phyloP scores from a whole-genome alignment of 1,284 basidiomycete genomes.

The Austroboletus novae-zelandiae region DNA sequence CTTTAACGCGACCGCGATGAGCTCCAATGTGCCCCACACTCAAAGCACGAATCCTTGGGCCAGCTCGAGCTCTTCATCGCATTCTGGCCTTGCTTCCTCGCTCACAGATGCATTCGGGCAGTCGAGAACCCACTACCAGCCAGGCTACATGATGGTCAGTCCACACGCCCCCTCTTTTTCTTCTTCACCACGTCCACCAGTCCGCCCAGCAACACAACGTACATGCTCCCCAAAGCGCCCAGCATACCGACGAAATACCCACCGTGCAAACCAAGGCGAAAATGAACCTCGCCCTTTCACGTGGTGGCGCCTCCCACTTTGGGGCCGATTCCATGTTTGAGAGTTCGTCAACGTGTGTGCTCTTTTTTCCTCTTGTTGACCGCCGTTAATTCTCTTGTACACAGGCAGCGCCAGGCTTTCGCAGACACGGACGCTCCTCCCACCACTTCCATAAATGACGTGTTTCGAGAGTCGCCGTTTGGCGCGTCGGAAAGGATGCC shows the following conservation, averaged over 20 bases:
- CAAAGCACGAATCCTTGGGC: constrained; percentile 28
- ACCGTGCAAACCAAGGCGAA: constrained; percentile 75
- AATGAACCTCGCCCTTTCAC: constrained; percentile 63
- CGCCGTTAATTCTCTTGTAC: constrained; percentile 9
- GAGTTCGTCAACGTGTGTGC: constrained; percentile 51
- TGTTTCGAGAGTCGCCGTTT: constrained; percentile 51
- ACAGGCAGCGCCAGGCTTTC: constrained; percentile 55
- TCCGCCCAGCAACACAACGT: constrained; percentile 61
- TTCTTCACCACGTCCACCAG: constrained; percentile 31
- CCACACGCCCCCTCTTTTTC: not conserved
- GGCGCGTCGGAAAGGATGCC: constrained; percentile 24
- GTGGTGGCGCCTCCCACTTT: constrained; percentile 62
- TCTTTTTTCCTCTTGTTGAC: not conserved
- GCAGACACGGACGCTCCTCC: constrained; percentile 75
- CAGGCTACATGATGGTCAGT: constrained; percentile 71
- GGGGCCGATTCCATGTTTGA: constrained; percentile 81
- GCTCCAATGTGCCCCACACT: constrained; percentile 19
- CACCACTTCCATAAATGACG: constrained; percentile 65
- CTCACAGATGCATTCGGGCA: constrained; percentile 58
- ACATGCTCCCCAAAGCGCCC: constrained; percentile 51
- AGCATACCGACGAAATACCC: constrained; percentile 64
- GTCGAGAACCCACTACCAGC: constrained; percentile 69
- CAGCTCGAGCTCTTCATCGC: constrained; percentile 21
- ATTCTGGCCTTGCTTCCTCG: constrained; percentile 23
- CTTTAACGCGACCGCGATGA: constrained; percentile 17